Percentiles rank a stretch among this genome's conserved stretches.
Conservation (phyloP, 441 rosid genomes). For the Populus tomentosa region DNA sequence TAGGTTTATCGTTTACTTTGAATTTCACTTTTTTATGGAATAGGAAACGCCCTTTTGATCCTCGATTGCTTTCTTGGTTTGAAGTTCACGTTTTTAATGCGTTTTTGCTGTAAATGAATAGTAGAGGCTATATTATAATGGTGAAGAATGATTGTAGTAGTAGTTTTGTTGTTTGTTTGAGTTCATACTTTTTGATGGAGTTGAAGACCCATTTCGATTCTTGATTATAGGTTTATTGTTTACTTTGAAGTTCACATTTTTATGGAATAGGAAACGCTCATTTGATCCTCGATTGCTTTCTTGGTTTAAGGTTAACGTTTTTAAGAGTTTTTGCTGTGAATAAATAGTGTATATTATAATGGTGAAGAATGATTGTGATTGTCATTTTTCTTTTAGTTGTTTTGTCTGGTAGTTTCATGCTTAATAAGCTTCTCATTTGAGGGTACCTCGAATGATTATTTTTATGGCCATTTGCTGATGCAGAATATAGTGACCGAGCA, state of each 20-base stretch:
- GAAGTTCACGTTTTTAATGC: too few species aligned
- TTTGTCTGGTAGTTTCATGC: background rate
- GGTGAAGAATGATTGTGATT: too few species aligned
- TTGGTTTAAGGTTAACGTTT: too few species aligned
- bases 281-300: too few species aligned
- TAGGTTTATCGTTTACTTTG: background rate
- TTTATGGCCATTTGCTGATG: constrained; percentile 2
- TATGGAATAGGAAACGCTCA: background rate
- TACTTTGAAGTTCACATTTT: background rate
- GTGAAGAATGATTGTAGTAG: too few species aligned
- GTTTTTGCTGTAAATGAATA: too few species aligned
- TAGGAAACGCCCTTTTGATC: background rate
- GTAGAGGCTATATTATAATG: too few species aligned
- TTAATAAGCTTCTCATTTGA: background rate
- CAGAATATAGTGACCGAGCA: constrained; percentile 72
- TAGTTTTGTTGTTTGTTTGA: too few species aligned
- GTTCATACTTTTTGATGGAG: background rate
- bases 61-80: too few species aligned
- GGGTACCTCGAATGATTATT: background rate
- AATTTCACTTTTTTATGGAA: background rate
- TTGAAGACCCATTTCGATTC: background rate
- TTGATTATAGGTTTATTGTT: background rate
- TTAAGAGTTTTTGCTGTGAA: too few species aligned
- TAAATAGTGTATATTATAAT: too few species aligned
- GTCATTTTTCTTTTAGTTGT: background rate